These are phyloP conservation scores for Fraxinus platypoda DNA, from an alignment of 305 asterid species.

Conservation along the genomic window DNA sequence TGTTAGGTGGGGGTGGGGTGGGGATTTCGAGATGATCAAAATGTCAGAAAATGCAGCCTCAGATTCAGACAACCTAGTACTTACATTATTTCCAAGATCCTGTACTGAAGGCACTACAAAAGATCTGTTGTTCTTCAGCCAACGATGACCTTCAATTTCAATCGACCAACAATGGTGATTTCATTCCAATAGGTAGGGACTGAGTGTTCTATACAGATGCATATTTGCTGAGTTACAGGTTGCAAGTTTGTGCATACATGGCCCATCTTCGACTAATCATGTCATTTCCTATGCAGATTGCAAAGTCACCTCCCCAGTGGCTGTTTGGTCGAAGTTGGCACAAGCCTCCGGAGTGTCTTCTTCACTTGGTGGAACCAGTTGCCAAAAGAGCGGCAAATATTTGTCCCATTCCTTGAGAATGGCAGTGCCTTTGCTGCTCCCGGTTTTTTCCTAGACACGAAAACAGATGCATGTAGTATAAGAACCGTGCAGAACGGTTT, in stretches of 20 bases:
- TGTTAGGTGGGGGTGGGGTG: not conserved
- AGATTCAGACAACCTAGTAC: not conserved
- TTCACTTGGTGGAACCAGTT: slow-evolving; percentile 97
- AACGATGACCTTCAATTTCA: not conserved
- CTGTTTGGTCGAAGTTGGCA: slow-evolving; percentile 61
- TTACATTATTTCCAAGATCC: not conserved
- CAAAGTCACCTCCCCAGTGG: slow-evolving; percentile 53
- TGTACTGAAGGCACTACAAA: not conserved
- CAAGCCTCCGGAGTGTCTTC: slow-evolving; percentile 98
- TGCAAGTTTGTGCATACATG: not conserved
- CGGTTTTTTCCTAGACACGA: slow-evolving; percentile 72
- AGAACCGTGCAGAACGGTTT: not conserved
- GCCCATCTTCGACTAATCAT: not conserved
- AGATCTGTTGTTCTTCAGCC: not conserved
- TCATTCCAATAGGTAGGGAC: not conserved
- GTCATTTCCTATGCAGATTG: slow-evolving; percentile 57
- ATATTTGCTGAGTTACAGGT: not conserved
- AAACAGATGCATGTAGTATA: not conserved
- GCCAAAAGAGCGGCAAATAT: slow-evolving; percentile 89
- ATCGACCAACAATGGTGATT: not conserved
- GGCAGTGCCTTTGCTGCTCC: slow-evolving; percentile 72
- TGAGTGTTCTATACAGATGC: not conserved
- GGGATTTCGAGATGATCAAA: not conserved
- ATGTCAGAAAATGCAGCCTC: not conserved
- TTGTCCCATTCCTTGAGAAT: slow-evolving; percentile 85